Percentiles rank a stretch among this genome's conserved stretches.
Conservation (phyloP, 148 eudicot species). For the Dianthus caryophyllus region DNA sequence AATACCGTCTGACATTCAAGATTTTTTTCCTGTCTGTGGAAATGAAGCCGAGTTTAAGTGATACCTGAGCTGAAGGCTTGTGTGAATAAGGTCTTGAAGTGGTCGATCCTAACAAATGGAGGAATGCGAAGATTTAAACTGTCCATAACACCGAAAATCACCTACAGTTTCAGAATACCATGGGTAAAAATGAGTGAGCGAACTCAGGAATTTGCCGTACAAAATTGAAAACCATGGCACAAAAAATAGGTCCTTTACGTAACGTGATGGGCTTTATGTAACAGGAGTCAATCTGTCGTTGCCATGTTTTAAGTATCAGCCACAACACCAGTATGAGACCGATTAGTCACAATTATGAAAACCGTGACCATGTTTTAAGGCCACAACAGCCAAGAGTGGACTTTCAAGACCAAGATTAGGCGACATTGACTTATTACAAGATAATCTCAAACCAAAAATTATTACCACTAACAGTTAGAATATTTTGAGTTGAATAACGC, state of each 20-base stretch:
- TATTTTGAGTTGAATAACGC: not conserved
- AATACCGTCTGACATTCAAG: not conserved
- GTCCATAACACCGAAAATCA: slow-evolving; percentile 74
- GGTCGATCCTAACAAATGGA: slow-evolving; percentile 84
- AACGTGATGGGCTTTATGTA: too few species aligned
- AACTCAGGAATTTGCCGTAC: not conserved
- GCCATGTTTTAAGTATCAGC: too few species aligned
- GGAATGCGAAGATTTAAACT: slow-evolving; percentile 61
- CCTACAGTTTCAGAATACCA: slow-evolving; percentile 40
- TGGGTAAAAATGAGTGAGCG: not conserved
- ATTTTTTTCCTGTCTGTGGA: not conserved
- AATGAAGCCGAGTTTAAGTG: slow-evolving; percentile 4
- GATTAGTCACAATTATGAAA: too few species aligned
- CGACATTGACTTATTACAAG: too few species aligned
- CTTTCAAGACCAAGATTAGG: too few species aligned
- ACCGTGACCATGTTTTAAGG: too few species aligned
- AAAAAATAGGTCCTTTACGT: too few species aligned
- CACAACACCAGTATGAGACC: too few species aligned
- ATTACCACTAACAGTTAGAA: not conserved
- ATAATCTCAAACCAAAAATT: too few species aligned
- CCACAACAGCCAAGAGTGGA: too few species aligned
- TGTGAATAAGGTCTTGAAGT: slow-evolving; percentile 60
- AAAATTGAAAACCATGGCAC: too few species aligned
- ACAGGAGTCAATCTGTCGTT: too few species aligned
- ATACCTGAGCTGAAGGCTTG: slow-evolving; percentile 69